Evolutionary conservation across 2,329 filamentous ascomycete genomes (phyloP), one percentile per base, ranked within the genome.

Genomic region (Nemania abortiva): DNA sequence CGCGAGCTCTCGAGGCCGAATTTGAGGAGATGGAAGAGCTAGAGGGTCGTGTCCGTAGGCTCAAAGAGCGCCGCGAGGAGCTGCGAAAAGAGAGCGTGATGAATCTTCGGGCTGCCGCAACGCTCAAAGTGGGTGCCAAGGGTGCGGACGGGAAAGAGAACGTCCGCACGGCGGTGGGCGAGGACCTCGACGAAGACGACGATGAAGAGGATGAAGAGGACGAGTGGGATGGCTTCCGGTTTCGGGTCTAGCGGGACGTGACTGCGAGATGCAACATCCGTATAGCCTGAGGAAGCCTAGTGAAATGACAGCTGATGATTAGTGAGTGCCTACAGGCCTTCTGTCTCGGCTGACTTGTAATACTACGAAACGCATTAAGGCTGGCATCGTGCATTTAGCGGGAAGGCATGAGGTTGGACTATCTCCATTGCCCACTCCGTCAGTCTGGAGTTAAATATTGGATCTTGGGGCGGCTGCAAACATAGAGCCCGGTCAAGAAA

Each of bases 21-120:
- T 92, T 95, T 73, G 92, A 94, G 66, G 90, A 94, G 77, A 95
- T 95, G 92, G 90, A 92, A 77, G 88, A 90, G 76, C 85, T 95
- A 54, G 93, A 95, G 79, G 88, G 88, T 60, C 87, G 92, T 6
- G 91, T 95, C 13, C 84, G 85, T 68, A 86, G 84, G 69, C 80
- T 95, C 63, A 91, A 92, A 77, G 89, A 92, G 76, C 89, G 89
- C 78, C 84, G 92, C 55, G 92, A 95, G 76, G 88, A 89, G 63
- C 78, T 95, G 70, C 84, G 88, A 54, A 75, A 82, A 74, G 74
- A 66, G 66, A 63, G 58, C 68, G 65, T 63, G 37, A 76, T 71
- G 65, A 66, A 80, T 65, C 45, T 73, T 5, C 68, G 68, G 6
- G 71, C 66, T 59, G 80, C 77, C 20, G 77, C 73, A 53, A 53